phyloP scores from a whole-genome alignment of 2,329 filamentous ascomycete genomes.

The Penicillium crustosum region DNA sequence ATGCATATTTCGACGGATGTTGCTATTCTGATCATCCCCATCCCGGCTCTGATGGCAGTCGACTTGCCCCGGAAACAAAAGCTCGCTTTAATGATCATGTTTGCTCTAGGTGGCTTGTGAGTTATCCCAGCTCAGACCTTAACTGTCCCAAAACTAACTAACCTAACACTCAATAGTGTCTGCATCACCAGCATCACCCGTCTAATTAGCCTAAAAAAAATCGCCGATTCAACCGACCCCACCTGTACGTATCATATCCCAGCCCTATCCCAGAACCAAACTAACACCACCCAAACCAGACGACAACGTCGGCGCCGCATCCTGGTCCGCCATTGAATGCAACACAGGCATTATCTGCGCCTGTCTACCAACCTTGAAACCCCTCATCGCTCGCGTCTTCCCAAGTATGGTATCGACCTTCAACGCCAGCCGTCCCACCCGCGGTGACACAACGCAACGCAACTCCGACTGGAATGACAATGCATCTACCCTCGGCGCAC shows the following conservation, averaged over 20 bases:
- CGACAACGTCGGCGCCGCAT: conserved; percentile 37
- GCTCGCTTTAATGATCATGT: conserved; percentile 43
- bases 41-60: conserved; percentile 44
- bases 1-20: conserved; percentile 49
- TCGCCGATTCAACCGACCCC: conserved; percentile 35
- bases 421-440: conserved; percentile 17
- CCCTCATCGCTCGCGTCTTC: conserved; percentile 33
- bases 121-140: conserved; percentile 3
- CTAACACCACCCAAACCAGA: conserved; percentile 21
- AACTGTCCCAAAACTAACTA: not conserved
- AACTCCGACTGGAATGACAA: conserved; percentile 31
- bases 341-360: conserved; percentile 45
- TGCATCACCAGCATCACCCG: conserved; percentile 40
- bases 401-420: conserved; percentile 33
- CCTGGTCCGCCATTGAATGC: conserved; percentile 43
- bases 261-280: not conserved
- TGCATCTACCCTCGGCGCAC: conserved; percentile 29
- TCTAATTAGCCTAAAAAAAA: conserved; percentile 32
- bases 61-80: conserved; percentile 47
- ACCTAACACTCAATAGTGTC: conserved; percentile 20
- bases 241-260: conserved; percentile 29
- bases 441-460: conserved; percentile 20
- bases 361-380: conserved; percentile 43
- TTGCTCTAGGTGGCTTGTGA: conserved; percentile 43
- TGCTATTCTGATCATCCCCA: conserved; percentile 46